Evolutionary conservation across 257 asterid genomes (phyloP), one percentile per base, ranked within the genome.

Genomic region (Solanum commersonii): DNA sequence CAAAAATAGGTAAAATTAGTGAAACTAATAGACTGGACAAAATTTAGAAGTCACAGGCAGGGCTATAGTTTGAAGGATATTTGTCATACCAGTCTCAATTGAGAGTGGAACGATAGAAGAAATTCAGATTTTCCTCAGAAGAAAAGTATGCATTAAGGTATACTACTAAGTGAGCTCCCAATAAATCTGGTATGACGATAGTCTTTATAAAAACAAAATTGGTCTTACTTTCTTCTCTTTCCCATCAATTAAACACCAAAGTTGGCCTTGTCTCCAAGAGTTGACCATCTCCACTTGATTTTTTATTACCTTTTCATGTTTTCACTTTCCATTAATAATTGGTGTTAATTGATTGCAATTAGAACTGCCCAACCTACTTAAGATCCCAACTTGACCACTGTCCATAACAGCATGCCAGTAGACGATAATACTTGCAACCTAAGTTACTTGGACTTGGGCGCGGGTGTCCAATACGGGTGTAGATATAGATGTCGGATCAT

Each of bases 1-100:
- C 87, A 56, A 84, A 91, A 73, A 86, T 87, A 22, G 89, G 65
- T 82, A 71, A 72, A 87, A 93, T 73, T 71, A 79, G 87, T 67
- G 68, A 85, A 29, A 60, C 60, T 81, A 49, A 49, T 49, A 82
- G 44, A 82, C 38, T 31, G 29, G 42, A 82, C 70, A 82, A 49
- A 81, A 18, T 29, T 46, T 29, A 82, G 31, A 82, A 82, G 29
- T 81, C 20, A 81, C 34, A 31, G 42, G 70, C 12, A 31, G 70
- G 33, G 86, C 70, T 49, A 49, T 20, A 18, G 40, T 79, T 27
- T 42, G 38, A 15, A 79, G 85, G 85, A 79, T 15, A 79, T 8
- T 79, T 79, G n/a, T 46, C 67, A 27, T 15, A 44, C 52, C 67
- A 33, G 27, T 40, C 27, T 9, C 34, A 22, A 16, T 29, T 33